Evolutionary conservation across 495 filamentous ascomycete genomes (phyloP), one percentile per base, ranked within the genome.

Genomic region (Friedmanniomyces simplex): DNA sequence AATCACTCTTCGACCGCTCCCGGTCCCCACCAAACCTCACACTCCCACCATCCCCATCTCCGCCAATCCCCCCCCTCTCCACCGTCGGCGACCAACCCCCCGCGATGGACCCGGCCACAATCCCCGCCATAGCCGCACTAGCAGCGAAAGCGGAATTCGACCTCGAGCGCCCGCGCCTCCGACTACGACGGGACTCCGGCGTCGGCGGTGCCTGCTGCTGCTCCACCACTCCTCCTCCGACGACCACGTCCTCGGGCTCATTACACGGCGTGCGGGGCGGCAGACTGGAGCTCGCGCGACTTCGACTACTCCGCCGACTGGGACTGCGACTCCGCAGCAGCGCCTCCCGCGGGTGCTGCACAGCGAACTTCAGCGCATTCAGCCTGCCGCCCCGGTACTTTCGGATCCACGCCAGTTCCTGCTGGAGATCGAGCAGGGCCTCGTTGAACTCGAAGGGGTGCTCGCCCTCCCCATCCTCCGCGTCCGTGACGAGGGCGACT

Each of bases 71-170:
- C n/a, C n/a, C n/a, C n/a, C n/a, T n/a, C n/a, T n/a, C n/a, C n/a
- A n/a, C n/a, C 54, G 93, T 86, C 0, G 90, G 90, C 49, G 89
- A 94, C 89, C 88, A 95, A 42, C 88, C 88, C 37, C 88, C 88
- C 34, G 81, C 88, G 49, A 96, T 83, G 70, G 85, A 86, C 51
- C 88, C 89, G 36, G 89, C 90, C 55, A 96, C 83, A 49, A 96
- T 82, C 59, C 90, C 90, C 24, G 89, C 85, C 88, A 87, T 86
- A 34, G 89, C 88, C 4, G 88, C 86, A 1, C 88, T 87, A 11
- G 87, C 89, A 20, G 39, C 49, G 48, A 95, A 79, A 1, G 86
- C 82, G 0, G 88, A 94, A 71, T 90, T 95, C 5, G 89, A 94
- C 20, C 90, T 82, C 34, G 90, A 95, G 55, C 90, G 81, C 32